phyloP scores from a whole-genome alignment of 257 asterid species.

The Plantago major region DNA sequence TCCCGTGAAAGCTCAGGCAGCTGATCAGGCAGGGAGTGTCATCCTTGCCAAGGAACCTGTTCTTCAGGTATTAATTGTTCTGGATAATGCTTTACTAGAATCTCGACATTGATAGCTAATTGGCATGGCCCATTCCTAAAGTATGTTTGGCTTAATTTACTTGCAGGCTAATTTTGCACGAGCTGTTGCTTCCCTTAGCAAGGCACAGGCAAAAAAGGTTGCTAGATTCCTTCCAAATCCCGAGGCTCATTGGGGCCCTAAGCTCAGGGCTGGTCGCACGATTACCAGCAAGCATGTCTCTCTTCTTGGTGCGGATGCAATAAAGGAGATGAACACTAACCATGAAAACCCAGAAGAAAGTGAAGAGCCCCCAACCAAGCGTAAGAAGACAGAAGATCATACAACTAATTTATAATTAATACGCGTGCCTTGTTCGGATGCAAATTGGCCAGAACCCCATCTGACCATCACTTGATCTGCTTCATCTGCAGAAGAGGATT shows the following conservation, averaged over 20 bases:
- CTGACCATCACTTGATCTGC: slow-evolving; percentile 19
- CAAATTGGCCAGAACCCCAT: slow-evolving; percentile 21
- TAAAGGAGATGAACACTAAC: slow-evolving; percentile 35
- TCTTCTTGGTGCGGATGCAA: slow-evolving; percentile 69
- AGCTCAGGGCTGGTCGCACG: slow-evolving; percentile 94
- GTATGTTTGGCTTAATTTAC: neutral
- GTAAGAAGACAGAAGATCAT: slow-evolving; percentile 67
- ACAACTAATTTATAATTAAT: slow-evolving; percentile 36
- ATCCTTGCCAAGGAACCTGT: slow-evolving; percentile 87
- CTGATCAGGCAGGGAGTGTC: slow-evolving; percentile 74
- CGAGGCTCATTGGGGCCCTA: slow-evolving; percentile 98
- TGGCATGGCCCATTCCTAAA: neutral
- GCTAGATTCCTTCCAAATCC: slow-evolving; percentile 95
- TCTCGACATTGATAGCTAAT: neutral
- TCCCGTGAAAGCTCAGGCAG: slow-evolving; percentile 87
- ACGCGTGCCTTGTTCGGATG: neutral
- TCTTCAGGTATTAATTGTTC: slow-evolving; percentile 49
- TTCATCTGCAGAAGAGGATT: slow-evolving; percentile 51
- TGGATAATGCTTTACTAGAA: neutral
- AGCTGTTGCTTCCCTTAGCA: slow-evolving; percentile 89
- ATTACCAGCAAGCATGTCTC: slow-evolving; percentile 82
- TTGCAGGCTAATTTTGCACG: slow-evolving; percentile 87
- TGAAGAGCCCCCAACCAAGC: slow-evolving; percentile 74
- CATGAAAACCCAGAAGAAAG: slow-evolving; percentile 23
- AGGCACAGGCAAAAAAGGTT: slow-evolving; percentile 90